These are phyloP conservation scores for Yarrowia yakushimensis DNA, from an alignment of 805 yeast species.

Conservation along the genomic window DNA sequence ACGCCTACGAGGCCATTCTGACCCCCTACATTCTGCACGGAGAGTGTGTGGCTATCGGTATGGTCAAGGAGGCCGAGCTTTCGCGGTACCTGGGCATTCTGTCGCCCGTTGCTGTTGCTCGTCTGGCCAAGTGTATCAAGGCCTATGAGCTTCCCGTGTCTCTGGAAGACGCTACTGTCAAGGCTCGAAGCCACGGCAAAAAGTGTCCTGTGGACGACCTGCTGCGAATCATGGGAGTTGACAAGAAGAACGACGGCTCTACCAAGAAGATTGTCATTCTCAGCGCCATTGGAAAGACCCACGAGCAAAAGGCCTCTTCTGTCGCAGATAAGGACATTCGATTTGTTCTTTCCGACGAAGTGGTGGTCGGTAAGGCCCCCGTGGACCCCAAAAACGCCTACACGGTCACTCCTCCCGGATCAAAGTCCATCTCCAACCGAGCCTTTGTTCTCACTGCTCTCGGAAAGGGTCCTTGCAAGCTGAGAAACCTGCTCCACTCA, in stretches of 20 bases:
- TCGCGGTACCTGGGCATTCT: constrained; percentile 87
- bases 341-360: constrained; percentile 79
- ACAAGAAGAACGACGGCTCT: constrained; percentile 93
- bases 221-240: constrained; percentile 85
- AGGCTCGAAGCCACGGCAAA: constrained; percentile 64
- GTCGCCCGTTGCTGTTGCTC: constrained; percentile 89
- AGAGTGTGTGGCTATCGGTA: constrained; percentile 98
- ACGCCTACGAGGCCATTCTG: constrained; percentile 95
- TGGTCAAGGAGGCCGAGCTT: constrained; percentile 90
- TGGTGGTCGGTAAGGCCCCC: constrained; percentile 54
- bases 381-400: constrained; percentile 36
- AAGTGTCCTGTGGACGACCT: constrained; percentile 72
- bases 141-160: constrained; percentile 86
- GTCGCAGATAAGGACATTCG: constrained; percentile 78
- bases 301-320: constrained; percentile 80
- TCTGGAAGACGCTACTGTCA: constrained; percentile 66
- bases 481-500: constrained; percentile 85
- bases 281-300: constrained; percentile 81
- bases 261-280: constrained; percentile 83
- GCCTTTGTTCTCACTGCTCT: constrained; percentile 91
- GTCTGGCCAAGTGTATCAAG: constrained; percentile 74
- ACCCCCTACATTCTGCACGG: constrained; percentile 97
- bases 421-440: constrained; percentile 94
- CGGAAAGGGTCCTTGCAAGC: constrained; percentile 77
- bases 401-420: constrained; percentile 84